phyloP scores from a whole-genome alignment of 1,284 basidiomycete species.

The Ustilago nuda region DNA sequence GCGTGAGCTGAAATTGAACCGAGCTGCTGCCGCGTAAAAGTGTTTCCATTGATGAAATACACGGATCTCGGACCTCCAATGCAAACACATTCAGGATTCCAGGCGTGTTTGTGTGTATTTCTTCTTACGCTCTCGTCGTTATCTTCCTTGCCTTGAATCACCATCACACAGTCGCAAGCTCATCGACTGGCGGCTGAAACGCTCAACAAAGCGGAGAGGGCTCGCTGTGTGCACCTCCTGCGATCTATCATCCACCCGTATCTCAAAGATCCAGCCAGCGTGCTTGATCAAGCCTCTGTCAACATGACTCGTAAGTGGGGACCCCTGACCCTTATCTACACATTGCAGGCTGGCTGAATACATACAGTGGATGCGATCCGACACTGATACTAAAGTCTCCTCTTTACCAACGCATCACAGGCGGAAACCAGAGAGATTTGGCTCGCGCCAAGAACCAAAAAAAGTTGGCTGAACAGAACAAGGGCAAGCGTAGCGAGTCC shows the following conservation, averaged over 20 bases:
- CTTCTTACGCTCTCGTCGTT: background rate
- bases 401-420: constrained; percentile 15
- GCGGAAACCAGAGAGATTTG: constrained; percentile 67
- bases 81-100: background rate
- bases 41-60: background rate
- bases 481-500: constrained; percentile 58
- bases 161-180: background rate
- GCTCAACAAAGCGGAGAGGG: background rate
- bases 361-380: background rate
- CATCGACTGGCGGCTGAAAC: background rate
- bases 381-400: background rate
- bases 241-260: background rate
- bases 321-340: background rate
- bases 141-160: background rate
- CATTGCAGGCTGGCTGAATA: no score
- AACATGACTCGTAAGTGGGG: background rate
- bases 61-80: constrained; percentile 2
- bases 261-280: background rate
- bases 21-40: constrained; percentile 1
- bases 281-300: background rate
- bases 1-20: background rate
- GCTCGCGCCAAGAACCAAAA: constrained; percentile 68
- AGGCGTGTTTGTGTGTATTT: constrained; percentile 2
- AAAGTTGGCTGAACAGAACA: constrained; percentile 62
- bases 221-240: background rate